Base-by-base conservation (phyloP, 495 filamentous ascomycete species). In the Neurospora pannonica region DNA sequence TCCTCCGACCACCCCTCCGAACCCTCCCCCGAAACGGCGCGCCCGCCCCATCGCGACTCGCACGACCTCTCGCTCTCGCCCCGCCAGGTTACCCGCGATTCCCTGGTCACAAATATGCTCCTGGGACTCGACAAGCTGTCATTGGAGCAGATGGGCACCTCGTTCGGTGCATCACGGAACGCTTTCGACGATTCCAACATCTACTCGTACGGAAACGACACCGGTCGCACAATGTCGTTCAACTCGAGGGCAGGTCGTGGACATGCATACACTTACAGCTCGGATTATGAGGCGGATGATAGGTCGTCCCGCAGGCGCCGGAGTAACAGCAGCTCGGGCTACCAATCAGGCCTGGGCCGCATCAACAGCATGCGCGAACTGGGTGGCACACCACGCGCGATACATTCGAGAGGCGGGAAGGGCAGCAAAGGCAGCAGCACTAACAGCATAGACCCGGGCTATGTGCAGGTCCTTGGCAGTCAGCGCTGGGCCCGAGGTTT, bases 91-190 rank as follows among this genome's bases (percentile, higher is more conserved):
- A 91, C 90, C 37, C 90, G 94, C 70, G 92, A 94, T 76, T 97
- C 94, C 31, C 90, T 98, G 69, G 92, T 98, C 60, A 92, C 95
- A 81, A 95, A 97, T 78, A 94, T 98, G 90, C 88, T 98, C 15
- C 87, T 94, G 38, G 97, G 95, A 21, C 88, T 98, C 74, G 94
- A 97, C 82, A 91, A 93, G 83, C 88, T 94, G 79, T 88, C 87
- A 13, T 84, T 88, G 73, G 86, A 88, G 6, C 87, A 87, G 76
- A 80, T 84, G 24, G 83, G 82, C 75, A 43, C 71, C 15, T 73
- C 75, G 1, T 73, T 73, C 40, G 77, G 76, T 67, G 48, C 71
- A 38, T 73, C 79, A 60, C 72, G 78, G 34, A 38, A 77, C 17
- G 54, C 42, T 46, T 81, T 77, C 73, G 78, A 82, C 76, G 78